Evolutionary conservation across 495 filamentous ascomycete species (phyloP).

Genomic region (Tuber magnatum): DNA sequence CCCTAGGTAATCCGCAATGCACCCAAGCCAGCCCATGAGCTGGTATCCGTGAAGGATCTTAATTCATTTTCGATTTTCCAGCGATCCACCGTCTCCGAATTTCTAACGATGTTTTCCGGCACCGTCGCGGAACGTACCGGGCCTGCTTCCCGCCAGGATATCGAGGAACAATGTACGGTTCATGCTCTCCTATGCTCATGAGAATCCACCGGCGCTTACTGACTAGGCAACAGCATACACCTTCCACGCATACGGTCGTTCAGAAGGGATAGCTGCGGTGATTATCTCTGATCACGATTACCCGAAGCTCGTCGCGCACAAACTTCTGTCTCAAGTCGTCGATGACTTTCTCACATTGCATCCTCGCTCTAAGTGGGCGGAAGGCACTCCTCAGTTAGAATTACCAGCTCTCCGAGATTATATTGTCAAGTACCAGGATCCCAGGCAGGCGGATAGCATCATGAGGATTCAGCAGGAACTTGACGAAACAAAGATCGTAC

Average conservation of each 20-base stretch:
- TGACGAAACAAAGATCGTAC: conserved; percentile 94
- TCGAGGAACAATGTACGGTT: conserved; percentile 71
- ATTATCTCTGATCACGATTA: conserved; percentile 89
- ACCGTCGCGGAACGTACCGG: conserved; percentile 72
- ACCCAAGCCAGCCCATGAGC: conserved; percentile 67
- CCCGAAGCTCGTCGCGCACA: conserved; percentile 83
- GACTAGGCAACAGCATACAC: conserved; percentile 53
- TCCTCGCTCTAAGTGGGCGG: conserved; percentile 60
- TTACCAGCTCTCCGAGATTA: conserved; percentile 74
- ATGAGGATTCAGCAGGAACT: conserved; percentile 94
- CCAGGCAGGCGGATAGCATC: conserved; percentile 78
- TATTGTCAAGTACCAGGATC: conserved; percentile 82
- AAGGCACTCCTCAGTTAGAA: conserved; percentile 49
- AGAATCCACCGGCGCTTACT: conserved; percentile 5
- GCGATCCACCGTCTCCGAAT: conserved; percentile 58
- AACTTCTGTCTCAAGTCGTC: conserved; percentile 80
- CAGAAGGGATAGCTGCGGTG: conserved; percentile 78
- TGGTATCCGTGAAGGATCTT: conserved; percentile 73
- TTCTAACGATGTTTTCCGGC: conserved; percentile 62
- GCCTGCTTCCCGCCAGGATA: conserved; percentile 82
- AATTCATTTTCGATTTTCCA: conserved; percentile 76
- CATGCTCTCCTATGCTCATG: conserved; percentile 1
- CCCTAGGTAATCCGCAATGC: conserved; percentile 73
- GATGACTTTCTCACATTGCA: conserved; percentile 85
- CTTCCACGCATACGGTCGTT: conserved; percentile 84